Evolutionary conservation across 2,329 filamentous ascomycete species (phyloP), one percentile per base, ranked within the genome.

Genomic region (Sporothrix humicola): DNA sequence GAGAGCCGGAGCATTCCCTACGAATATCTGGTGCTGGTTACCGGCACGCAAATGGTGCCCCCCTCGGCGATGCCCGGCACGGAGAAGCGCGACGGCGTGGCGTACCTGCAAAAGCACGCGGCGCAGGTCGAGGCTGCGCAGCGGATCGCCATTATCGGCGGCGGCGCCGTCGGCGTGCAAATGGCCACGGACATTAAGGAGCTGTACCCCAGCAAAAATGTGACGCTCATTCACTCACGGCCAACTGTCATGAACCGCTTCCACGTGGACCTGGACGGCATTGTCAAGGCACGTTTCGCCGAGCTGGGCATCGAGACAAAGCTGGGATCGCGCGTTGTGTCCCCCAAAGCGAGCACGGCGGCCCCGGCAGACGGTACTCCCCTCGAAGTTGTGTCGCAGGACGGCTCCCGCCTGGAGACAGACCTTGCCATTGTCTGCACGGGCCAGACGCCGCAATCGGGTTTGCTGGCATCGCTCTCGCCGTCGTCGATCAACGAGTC

Each of bases 221-320:
- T 91, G 10, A 84, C 84, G 0, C 78, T 91, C 5, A 82, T 91
- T 0, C 88, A 91, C 78, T 91, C 89, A 0, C 81, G 89, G 17
- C 79, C 81, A 1, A 81, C 84, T 13, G 84, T 81, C 0, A 79
- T 90, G 69, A 74, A 74, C 61, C 75, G 72, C 12, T 76, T 75
- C 70, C 69, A 70, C 50, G 26, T 59, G 17, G 75, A 65, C 23
- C 59, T 75, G 12, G 73, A 74, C 37, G 54, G 58, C 0, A 54
- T 76, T 23, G 70, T 76, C 65, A 58, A 73, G 61, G 73, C 59
- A 46, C 75, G 73, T 13, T 73, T 69, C 17, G 54, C 72, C 37
- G 73, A 74, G 61, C 72, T 76, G 6, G 73, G 73, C 37, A 56
- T 76, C 46, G 44, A 68, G 37, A 54, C 61, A 1, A 71, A 71